Conservation (phyloP, 2,329 filamentous ascomycete genomes). For the Dothidotthia symphoricarpi region DNA sequence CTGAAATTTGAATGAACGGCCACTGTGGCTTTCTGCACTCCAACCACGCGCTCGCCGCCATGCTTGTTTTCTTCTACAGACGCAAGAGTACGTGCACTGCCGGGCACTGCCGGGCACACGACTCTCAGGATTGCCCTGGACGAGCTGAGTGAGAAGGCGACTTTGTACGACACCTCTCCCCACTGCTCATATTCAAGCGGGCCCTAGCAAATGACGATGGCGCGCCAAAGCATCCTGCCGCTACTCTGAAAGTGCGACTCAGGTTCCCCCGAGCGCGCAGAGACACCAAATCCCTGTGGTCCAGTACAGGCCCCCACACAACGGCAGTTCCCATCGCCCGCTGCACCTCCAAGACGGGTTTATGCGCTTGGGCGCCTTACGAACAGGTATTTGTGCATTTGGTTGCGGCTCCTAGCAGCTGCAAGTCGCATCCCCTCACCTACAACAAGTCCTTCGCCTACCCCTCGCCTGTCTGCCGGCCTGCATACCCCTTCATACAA, state of each 20-base stretch:
- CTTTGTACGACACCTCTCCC: slow-evolving; percentile 1
- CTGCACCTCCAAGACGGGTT: slow-evolving; percentile 27
- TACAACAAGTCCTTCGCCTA: slow-evolving; percentile 17
- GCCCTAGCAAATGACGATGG: slow-evolving; percentile 12
- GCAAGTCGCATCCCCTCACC: slow-evolving; percentile 25
- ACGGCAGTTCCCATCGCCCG: slow-evolving; percentile 40
- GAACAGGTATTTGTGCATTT: slow-evolving; percentile 18
- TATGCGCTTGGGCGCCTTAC: slow-evolving; percentile 24
- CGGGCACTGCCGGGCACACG: too few species aligned
- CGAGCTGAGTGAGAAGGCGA: too few species aligned
- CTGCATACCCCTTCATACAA: slow-evolving; percentile 26
- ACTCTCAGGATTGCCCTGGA: too few species aligned
- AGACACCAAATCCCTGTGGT: slow-evolving; percentile 23
- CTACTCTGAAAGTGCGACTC: slow-evolving; percentile 17
- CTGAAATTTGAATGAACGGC: too few species aligned
- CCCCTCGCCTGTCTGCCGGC: slow-evolving; percentile 20
- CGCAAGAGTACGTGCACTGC: too few species aligned
- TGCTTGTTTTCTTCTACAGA: too few species aligned
- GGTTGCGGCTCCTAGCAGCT: slow-evolving; percentile 22
- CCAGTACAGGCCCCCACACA: slow-evolving; percentile 32
- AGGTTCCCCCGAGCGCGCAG: slow-evolving; percentile 17
- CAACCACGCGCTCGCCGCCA: too few species aligned
- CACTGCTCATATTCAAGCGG: slow-evolving; percentile 16
- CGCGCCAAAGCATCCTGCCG: slow-evolving; percentile 15
- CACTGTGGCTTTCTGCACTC: too few species aligned